Evolutionary conservation across 805 yeast genomes (phyloP), one percentile per base, ranked within the genome.

Genomic region (Citeromyces matritensis): DNA sequence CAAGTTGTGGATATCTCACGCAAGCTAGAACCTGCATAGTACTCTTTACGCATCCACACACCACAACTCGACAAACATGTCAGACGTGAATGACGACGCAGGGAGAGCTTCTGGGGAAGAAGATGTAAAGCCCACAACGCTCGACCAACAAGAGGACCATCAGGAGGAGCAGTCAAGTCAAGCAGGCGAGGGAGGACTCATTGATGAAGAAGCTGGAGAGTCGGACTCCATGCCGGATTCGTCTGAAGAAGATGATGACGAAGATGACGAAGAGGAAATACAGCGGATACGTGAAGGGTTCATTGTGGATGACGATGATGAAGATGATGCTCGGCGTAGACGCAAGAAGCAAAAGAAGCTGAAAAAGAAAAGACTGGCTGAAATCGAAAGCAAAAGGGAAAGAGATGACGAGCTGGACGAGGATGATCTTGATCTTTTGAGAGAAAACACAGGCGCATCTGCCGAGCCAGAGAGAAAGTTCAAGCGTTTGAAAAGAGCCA

Each of bases 301-400:
- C 53, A 86, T 88, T 45, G 96, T 83, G 7, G 95, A 85, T 44
- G 95, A 83, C 43, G 94, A 80, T 36, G 93, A 75, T 13, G 81
- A 69, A n/a, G 75, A 64, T 15, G 75, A 63, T 9, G 51, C 27
- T 58, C 14, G 15, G 12, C 8, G 43, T 35, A 34, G 47, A 33
- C 42, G 51, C 37, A 21, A 34, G 39, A 13, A 42, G 41, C 27
- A 39, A 23, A 60, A 59, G 42, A 55, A 58, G 36, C 54, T 58
- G 34, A 56, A 59, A 53, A 50, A 62, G 47, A 49, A 59, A 47
- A 50, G 63, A 51, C 40, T 32, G 13, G 34, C 41, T 14, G 54
- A 41, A 19, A 38, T 46, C 12, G 47, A 42, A 26, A 31, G 35
- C 9, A 38, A 41, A 21, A 38, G 39, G 15, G 62, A 60, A 6